phyloP scores from a whole-genome alignment of 331 rosid genomes.

The Saraca asoca region DNA sequence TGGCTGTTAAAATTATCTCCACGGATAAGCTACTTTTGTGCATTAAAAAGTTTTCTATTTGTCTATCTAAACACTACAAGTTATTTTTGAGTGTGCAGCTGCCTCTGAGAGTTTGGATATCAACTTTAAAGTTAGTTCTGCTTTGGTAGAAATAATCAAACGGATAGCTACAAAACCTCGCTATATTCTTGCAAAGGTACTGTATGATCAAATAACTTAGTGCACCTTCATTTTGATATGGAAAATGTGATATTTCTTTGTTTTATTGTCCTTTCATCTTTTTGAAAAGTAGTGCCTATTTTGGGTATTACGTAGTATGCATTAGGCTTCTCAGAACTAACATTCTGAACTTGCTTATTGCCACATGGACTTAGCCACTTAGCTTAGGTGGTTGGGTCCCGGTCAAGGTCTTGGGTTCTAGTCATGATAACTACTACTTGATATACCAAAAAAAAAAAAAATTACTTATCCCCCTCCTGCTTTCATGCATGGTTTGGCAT shows the following conservation, averaged over 20 bases:
- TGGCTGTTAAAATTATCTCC: conserved; percentile 2
- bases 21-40: neutral
- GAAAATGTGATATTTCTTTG: conserved; percentile 26
- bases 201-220: conserved; percentile 31
- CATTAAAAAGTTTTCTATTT: conserved; percentile 23
- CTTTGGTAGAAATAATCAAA: conserved; percentile 85
- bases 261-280: conserved; percentile 6
- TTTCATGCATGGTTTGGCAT: neutral
- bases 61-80: conserved; percentile 28
- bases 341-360: conserved; percentile 15
- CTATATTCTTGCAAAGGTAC: conserved; percentile 94
- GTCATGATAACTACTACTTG: no score
- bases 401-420: no score
- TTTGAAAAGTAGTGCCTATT: neutral
- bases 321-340: conserved; percentile 1
- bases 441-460: no score
- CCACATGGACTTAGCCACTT: no score
- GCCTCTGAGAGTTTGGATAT: conserved; percentile 89
- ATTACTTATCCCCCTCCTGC: neutral
- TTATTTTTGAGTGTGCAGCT: conserved; percentile 54
- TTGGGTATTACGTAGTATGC: neutral
- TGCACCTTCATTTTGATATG: conserved; percentile 24
- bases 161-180: conserved; percentile 76
- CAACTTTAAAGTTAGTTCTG: conserved; percentile 89
- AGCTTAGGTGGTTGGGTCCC: no score